Percentiles rank a stretch among this genome's conserved stretches.
Evolutionary conservation across 345 rosid genomes (phyloP).

Genomic region (Boechera retrofracta): DNA sequence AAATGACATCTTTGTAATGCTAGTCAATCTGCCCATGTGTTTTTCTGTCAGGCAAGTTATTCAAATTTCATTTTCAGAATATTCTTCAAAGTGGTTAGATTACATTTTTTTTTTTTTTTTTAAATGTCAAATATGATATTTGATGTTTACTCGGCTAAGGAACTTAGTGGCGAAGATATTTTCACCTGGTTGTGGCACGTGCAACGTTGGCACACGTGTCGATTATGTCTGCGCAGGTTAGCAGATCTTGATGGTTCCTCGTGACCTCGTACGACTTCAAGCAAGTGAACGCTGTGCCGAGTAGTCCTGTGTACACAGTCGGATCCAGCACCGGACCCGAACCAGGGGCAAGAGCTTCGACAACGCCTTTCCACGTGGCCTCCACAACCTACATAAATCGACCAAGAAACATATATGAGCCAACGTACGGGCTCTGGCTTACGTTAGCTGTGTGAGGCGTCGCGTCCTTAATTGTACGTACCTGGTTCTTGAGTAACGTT

Average conservation of each 20-base stretch:
- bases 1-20: neutral
- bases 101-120: neutral
- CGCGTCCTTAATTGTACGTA: constrained; percentile 35
- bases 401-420: constrained; percentile 1
- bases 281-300: constrained; percentile 83
- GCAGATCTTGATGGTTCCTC: constrained; percentile 60
- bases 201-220: constrained; percentile 62
- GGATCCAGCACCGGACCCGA: constrained; percentile 52
- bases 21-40: neutral
- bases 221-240: constrained; percentile 61
- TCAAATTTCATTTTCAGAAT: neutral
- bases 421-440: constrained; percentile 6
- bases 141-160: constrained; percentile 2
- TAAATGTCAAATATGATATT: neutral
- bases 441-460: neutral
- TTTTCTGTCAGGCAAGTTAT: neutral
- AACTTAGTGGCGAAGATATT: constrained; percentile 16
- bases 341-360: constrained; percentile 8
- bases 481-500: constrained; percentile 76
- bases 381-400: constrained; percentile 59
- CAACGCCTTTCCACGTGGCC: constrained; percentile 59
- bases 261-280: constrained; percentile 79
- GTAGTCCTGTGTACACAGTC: constrained; percentile 73
- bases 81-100: neutral
- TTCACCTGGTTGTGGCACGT: constrained; percentile 64